Base-by-base conservation (phyloP, 2,329 filamentous ascomycete genomes). In the Calycina herbarum region DNA sequence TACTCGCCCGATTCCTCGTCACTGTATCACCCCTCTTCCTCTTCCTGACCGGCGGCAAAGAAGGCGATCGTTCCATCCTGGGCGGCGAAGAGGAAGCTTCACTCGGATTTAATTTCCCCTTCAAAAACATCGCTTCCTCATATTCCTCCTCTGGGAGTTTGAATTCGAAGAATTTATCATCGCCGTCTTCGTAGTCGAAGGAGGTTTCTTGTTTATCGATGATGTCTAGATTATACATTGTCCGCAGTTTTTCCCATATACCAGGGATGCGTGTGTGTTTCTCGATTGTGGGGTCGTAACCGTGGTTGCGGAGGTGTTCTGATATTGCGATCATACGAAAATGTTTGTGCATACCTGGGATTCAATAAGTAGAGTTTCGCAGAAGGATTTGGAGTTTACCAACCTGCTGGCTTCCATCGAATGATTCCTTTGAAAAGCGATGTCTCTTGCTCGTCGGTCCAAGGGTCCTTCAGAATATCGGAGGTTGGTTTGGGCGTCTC, bases 381-480 rank as follows among this genome's bases (percentile, higher is more conserved):
- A 66, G 51, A 59, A 29, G 17, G 20, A 63, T 20, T n/a, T 24
- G 5, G 24, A 29, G 8, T n/a, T 15, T 17, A 33, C 78, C 70
- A 76, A 92, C 93, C 94, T 51, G 94, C 94, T n/a, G 95, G 95
- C 77, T 99, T 99, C 90, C 92, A 97, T 75, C 89, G 86, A 70
- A 98, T 94, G 71, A 98, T 90, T 62, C 89, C 93, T 76, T 97
- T 97, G 80, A 97, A 93, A 0, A 99, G 83, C 51, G 93, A 94
- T 0, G 92, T 93, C 71, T 96, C 90, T 78, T 99, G 95, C 75
- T 97, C 94, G 74, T 97, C 94, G 3, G 93, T 97, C 95, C 95
- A 99, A 31, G 89, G 86, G 70, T 94, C 92, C 64, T 87, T 85
- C 59, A 86, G 77, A 3, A 82, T 74, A 67, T 87, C 80, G 66